Conservation (phyloP, 257 asterid species). For the Avicennia marina region DNA sequence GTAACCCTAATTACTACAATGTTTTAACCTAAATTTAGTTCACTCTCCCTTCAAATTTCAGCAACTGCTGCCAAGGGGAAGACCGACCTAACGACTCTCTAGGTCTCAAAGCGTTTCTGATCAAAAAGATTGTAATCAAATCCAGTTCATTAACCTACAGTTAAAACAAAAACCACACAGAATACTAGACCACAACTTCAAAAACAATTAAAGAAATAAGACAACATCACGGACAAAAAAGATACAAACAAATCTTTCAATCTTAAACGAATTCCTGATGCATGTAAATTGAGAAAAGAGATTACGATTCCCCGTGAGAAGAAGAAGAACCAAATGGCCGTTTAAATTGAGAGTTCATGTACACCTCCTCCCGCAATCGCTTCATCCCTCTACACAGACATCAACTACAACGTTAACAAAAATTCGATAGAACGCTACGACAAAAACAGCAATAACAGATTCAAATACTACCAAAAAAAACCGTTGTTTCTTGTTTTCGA, state of each 20-base stretch:
- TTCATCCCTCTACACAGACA: constrained; percentile 58
- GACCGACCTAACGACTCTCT: constrained; percentile 18
- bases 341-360: constrained; percentile 65
- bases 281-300: constrained; percentile 6
- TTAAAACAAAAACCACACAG: constrained; percentile 16
- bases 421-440: constrained; percentile 14
- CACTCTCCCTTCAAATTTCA: constrained; percentile 15
- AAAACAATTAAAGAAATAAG: neutral
- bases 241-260: constrained; percentile 17
- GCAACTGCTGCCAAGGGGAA: constrained; percentile 12
- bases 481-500: neutral
- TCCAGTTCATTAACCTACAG: constrained; percentile 31
- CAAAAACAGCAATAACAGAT: constrained; percentile 1
- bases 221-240: neutral
- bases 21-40: constrained; percentile 17
- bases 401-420: constrained; percentile 25
- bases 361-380: constrained; percentile 76
- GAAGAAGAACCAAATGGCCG: constrained; percentile 71
- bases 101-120: constrained; percentile 23
- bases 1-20: constrained; percentile 21
- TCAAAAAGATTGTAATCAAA: constrained; percentile 23
- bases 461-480: constrained; percentile 5
- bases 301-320: constrained; percentile 88
- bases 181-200: constrained; percentile 19
- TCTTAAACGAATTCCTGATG: constrained; percentile 15